Evolutionary conservation across 2,329 filamentous ascomycete species (phyloP).

Genomic region (Fusarium nurragi): DNA sequence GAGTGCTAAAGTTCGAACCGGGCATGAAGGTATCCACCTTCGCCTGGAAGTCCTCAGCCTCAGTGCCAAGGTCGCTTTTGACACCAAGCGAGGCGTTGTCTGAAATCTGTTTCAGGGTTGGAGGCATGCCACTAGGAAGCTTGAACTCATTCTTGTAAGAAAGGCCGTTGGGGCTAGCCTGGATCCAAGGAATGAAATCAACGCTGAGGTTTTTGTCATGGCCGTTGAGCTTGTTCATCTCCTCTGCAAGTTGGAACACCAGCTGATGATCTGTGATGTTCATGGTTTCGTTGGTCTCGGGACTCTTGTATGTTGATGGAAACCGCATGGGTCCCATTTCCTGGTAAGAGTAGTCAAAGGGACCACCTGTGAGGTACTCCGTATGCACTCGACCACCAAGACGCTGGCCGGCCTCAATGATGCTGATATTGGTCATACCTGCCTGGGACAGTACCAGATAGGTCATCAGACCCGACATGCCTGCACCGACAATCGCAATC

Average conservation of each 20-base stretch:
- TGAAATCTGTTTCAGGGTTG: background rate
- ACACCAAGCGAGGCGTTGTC: background rate
- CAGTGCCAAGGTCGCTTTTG: fast-evolving
- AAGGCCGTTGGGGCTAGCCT: background rate
- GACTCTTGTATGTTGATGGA: slow-evolving; percentile 4
- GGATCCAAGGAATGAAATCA: slow-evolving; percentile 12
- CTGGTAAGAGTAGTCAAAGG: slow-evolving; percentile 18
- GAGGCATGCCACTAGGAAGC: background rate
- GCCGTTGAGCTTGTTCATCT: slow-evolving; percentile 12
- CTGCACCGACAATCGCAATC: background rate
- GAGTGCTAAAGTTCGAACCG: background rate
- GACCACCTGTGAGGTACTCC: background rate
- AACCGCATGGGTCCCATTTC: slow-evolving; percentile 21
- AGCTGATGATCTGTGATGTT: slow-evolving; percentile 13
- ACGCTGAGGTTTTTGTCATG: slow-evolving; percentile 11
- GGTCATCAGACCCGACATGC: slow-evolving; percentile 1
- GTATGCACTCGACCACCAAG: slow-evolving; percentile 14
- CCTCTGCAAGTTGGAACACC: slow-evolving; percentile 3
- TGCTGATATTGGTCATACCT: slow-evolving; percentile 13
- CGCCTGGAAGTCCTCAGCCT: background rate
- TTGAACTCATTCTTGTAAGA: slow-evolving; percentile 17
- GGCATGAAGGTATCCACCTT: slow-evolving; percentile 7
- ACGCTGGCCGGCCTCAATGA: slow-evolving; percentile 5
- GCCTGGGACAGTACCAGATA: slow-evolving; percentile 7
- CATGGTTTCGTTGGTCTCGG: slow-evolving; percentile 11